These are phyloP conservation scores for Trifolium pratense DNA, from an alignment of 306 rosid species.

Conservation along the genomic window DNA sequence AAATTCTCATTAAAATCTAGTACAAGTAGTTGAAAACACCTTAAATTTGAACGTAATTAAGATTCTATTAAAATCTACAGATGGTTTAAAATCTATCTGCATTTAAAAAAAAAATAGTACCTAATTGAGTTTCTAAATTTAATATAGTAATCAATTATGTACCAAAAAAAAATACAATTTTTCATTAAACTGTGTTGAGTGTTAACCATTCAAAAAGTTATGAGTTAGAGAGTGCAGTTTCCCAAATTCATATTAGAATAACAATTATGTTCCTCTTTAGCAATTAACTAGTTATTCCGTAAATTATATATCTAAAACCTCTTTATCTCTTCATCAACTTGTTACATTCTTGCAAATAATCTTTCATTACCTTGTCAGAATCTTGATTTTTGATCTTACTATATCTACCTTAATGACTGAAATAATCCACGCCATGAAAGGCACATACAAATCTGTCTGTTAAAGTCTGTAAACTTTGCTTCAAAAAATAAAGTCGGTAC, in stretches of 20 bases:
- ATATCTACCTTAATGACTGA: neutral
- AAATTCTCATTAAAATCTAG: neutral
- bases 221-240: too few species aligned
- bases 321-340: neutral
- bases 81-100: too few species aligned
- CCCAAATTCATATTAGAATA: neutral
- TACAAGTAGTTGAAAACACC: neutral
- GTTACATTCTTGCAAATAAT: neutral
- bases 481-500: conserved; percentile 32
- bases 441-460: conserved; percentile 36
- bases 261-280: too few species aligned
- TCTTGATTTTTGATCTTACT: neutral
- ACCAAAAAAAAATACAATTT: too few species aligned
- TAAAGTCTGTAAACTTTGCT: conserved; percentile 33
- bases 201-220: too few species aligned
- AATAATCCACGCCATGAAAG: conserved; percentile 21
- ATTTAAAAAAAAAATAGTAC: too few species aligned
- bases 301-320: neutral
- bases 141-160: too few species aligned
- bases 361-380: neutral
- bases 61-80: too few species aligned
- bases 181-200: neutral
- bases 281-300: neutral
- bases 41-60: too few species aligned
- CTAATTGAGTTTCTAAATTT: too few species aligned